Evolutionary conservation across 2,329 filamentous ascomycete genomes (phyloP), one percentile per base, ranked within the genome.

Genomic region (Aspergillus sp.): DNA sequence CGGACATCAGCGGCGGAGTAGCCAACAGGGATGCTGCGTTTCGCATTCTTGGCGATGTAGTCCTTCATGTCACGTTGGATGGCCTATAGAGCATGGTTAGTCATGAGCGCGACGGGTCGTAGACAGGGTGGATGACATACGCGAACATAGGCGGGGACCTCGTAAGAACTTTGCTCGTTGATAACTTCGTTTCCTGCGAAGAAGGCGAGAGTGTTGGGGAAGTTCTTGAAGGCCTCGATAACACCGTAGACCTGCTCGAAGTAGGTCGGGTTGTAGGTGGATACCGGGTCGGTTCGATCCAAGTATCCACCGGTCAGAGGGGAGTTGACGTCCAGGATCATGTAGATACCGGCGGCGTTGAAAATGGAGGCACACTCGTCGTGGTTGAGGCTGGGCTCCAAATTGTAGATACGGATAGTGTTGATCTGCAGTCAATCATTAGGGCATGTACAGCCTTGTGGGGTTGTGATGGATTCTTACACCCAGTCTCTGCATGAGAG

Each of bases 151-250:
- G 71, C 72, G 11, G 81, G 81, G 40, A 76, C 78, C 40, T 67
- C 58, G 50, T 75, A 59, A 28, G 70, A 68, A 38, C 74, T 79
- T 8, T 79, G 60, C 57, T 83, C 76, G 55, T 84, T 83, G 68
- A 85, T 83, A 39, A 85, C 77, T 62, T 85, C 82, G 58, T 86
- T 86, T 31, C 79, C 82, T 27, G 78, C 73, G 61, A 86, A 83
- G 71, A 85, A 85, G 33, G 75, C 82, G 27, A 85, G 69, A 2
- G 76, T 76, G 64, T 86, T 85, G 44, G 80, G 78, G 64, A 80
- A 85, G 54, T 71, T 65, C 62, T 83, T 83, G 73, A 86, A 85
- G 5, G 77, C 78, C 62, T 86, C 81, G 32, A 86, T 76, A 32
- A 85, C 72, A 46, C 73, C 71, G 57, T 83, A 85, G 51, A 81